phyloP scores from a whole-genome alignment of 768 basidiomycete genomes.

The Pulveroboletus sp. region DNA sequence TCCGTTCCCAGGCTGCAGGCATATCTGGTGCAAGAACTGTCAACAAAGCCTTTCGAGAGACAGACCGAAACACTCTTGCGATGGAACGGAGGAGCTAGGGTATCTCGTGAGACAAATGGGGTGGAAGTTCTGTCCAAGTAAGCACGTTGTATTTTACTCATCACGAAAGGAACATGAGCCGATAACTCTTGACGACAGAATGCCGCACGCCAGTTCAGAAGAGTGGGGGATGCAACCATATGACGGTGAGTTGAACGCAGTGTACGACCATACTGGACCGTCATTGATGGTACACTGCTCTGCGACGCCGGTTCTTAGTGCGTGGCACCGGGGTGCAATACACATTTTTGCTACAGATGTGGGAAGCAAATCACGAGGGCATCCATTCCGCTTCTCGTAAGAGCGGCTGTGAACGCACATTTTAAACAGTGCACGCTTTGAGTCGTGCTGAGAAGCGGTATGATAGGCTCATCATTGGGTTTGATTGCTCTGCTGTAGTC shows the following conservation, averaged over 20 bases:
- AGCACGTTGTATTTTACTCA: constrained; percentile 4
- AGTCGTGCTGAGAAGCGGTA: not conserved
- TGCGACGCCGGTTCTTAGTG: constrained; percentile 33
- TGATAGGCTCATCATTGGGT: not conserved
- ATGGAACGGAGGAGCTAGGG: constrained; percentile 50
- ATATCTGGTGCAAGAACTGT: constrained; percentile 60
- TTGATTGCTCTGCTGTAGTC: not conserved
- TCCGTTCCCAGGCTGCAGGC: constrained; percentile 42
- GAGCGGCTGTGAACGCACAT: constrained; percentile 30
- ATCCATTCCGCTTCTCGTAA: constrained; percentile 28
- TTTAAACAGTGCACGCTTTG: constrained; percentile 32
- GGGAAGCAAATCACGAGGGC: constrained; percentile 43
- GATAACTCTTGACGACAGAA: constrained; percentile 19
- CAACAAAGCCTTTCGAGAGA: constrained; percentile 33
- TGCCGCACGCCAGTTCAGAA: constrained; percentile 49
- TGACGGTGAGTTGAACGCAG: constrained; percentile 41
- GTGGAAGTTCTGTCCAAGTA: constrained; percentile 63
- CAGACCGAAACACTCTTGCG: constrained; percentile 49
- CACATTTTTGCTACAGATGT: constrained; percentile 52
- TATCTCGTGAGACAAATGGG: constrained; percentile 46
- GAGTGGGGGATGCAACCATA: constrained; percentile 53
- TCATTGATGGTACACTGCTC: not conserved
- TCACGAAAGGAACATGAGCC: not conserved
- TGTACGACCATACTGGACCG: not conserved
- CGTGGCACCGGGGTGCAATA: constrained; percentile 48